A percentile compares a stretch with the other conserved stretches of the same genome.
Conservation (phyloP, 1,284 basidiomycete species). For the Austropuccinia psidii region DNA sequence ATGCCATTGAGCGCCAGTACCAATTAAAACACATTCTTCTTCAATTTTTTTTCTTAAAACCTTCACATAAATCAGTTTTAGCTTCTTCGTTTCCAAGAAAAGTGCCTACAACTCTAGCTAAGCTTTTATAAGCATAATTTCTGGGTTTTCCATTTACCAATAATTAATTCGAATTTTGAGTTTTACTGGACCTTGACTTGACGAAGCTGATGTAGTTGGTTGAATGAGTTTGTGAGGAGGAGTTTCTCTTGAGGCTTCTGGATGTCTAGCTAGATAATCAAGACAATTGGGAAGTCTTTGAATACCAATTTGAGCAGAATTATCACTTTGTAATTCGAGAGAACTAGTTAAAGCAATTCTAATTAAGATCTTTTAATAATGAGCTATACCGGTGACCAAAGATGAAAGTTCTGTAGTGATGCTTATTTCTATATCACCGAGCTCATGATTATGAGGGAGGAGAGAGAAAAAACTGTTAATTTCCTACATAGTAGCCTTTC, state of each 20-base stretch:
- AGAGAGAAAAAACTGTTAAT: slow-evolving; percentile 97
- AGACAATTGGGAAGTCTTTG: slow-evolving; percentile 82
- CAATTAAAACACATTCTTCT: slow-evolving; percentile 88
- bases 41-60: slow-evolving; percentile 84
- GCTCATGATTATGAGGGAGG: slow-evolving; percentile 90
- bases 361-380: slow-evolving; percentile 98
- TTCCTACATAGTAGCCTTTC: slow-evolving; percentile 95
- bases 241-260: slow-evolving; percentile 46
- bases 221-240: slow-evolving; percentile 11
- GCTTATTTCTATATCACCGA: slow-evolving; percentile 75
- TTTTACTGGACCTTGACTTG: slow-evolving; percentile 35
- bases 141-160: slow-evolving; percentile 48
- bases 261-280: slow-evolving; percentile 76
- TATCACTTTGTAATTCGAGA: slow-evolving; percentile 86
- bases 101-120: slow-evolving; percentile 55
- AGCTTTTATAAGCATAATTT: slow-evolving; percentile 72
- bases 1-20: slow-evolving; percentile 94
- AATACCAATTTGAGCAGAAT: slow-evolving; percentile 72
- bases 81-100: slow-evolving; percentile 45
- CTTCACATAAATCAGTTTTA: slow-evolving; percentile 72
- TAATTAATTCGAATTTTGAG: slow-evolving; percentile 41
- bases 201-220: not conserved
- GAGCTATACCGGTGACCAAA: slow-evolving; percentile 94
- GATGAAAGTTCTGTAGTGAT: slow-evolving; percentile 96
- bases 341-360: slow-evolving; percentile 94